A percentile compares a stretch with the other conserved stretches of the same genome.
These are phyloP conservation scores for Tuber borchii DNA, from an alignment of 495 filamentous ascomycete genomes.

Conservation along the genomic window DNA sequence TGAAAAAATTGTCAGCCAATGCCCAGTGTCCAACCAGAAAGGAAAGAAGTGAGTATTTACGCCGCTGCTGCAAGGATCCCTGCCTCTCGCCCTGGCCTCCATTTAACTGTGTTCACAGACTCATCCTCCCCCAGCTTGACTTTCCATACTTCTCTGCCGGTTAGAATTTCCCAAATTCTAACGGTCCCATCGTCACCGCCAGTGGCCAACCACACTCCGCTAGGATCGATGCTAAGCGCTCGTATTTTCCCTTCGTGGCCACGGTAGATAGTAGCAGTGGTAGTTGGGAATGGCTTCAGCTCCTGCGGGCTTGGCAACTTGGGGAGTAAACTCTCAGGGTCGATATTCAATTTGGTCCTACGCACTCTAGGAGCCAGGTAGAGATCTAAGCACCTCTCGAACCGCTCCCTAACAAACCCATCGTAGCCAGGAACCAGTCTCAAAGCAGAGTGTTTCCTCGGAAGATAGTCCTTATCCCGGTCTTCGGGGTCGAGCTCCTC, in stretches of 20 bases:
- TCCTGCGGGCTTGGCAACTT: constrained; percentile 94
- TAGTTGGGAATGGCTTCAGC: constrained; percentile 85
- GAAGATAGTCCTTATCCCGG: constrained; percentile 79
- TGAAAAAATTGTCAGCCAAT: background rate
- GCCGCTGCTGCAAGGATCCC: constrained; percentile 74
- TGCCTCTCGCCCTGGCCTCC: constrained; percentile 77
- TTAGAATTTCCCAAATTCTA: constrained; percentile 80
- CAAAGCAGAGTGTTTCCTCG: constrained; percentile 70
- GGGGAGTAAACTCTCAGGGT: constrained; percentile 88
- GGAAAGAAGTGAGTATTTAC: constrained; percentile 18
- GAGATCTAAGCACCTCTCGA: constrained; percentile 89
- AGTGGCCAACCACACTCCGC: constrained; percentile 71
- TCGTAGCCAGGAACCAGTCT: constrained; percentile 92
- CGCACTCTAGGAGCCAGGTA: constrained; percentile 90
- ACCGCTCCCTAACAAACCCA: constrained; percentile 84
- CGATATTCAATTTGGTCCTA: constrained; percentile 91
- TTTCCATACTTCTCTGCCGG: constrained; percentile 81
- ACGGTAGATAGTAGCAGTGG: constrained; percentile 70
- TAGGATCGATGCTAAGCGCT: constrained; percentile 69
- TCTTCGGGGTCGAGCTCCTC: constrained; percentile 84
- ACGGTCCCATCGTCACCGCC: constrained; percentile 93
- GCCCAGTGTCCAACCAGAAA: background rate
- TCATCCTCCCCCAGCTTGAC: constrained; percentile 72
- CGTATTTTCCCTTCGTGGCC: constrained; percentile 88
- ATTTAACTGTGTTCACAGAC: constrained; percentile 76